Percentiles rank a stretch among this genome's conserved stretches.
Evolutionary conservation across 176 grass and related monocot species (phyloP).

Genomic region (Lolium perenne): DNA sequence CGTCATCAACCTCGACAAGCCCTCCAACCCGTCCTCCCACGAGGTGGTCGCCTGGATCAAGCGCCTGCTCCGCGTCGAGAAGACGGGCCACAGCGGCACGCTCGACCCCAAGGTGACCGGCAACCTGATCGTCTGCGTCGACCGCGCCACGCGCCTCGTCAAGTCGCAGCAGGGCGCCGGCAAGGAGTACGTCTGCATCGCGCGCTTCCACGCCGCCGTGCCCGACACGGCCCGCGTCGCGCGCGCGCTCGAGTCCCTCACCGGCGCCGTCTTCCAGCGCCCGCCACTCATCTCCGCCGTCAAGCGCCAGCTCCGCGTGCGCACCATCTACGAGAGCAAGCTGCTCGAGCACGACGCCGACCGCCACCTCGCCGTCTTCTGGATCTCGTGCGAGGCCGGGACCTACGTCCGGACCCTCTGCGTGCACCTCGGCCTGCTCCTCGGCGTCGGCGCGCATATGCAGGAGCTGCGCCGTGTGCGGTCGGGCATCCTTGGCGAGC

Average conservation of each 20-base stretch:
- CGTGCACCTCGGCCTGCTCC: slow-evolving; percentile 86
- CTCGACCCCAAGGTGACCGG: slow-evolving; percentile 98
- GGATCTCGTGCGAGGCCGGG: slow-evolving; percentile 93
- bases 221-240: slow-evolving; percentile 69
- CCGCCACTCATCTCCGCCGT: slow-evolving; percentile 94
- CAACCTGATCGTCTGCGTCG: slow-evolving; percentile 96
- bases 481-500: slow-evolving; percentile 85
- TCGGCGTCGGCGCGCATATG: slow-evolving; percentile 89
- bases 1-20: slow-evolving; percentile 93
- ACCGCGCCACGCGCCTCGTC: slow-evolving; percentile 91
- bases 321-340: slow-evolving; percentile 97
- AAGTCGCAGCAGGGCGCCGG: slow-evolving; percentile 96
- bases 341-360: slow-evolving; percentile 87
- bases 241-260: slow-evolving; percentile 83
- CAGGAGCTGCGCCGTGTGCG: slow-evolving; percentile 92
- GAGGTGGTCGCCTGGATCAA: slow-evolving; percentile 98
- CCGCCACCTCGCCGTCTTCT: slow-evolving; percentile 87
- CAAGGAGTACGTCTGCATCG: slow-evolving; percentile 94
- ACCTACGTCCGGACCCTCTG: slow-evolving; percentile 96
- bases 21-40: slow-evolving; percentile 94
- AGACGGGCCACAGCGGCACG: slow-evolving; percentile 87
- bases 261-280: slow-evolving; percentile 94
- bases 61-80: slow-evolving; percentile 77
- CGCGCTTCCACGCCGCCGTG: slow-evolving; percentile 85
- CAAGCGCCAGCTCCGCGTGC: slow-evolving; percentile 92